Base-by-base conservation (phyloP, 192 early-diverging fungal genomes). In the Paraglomus brasilianum region DNA sequence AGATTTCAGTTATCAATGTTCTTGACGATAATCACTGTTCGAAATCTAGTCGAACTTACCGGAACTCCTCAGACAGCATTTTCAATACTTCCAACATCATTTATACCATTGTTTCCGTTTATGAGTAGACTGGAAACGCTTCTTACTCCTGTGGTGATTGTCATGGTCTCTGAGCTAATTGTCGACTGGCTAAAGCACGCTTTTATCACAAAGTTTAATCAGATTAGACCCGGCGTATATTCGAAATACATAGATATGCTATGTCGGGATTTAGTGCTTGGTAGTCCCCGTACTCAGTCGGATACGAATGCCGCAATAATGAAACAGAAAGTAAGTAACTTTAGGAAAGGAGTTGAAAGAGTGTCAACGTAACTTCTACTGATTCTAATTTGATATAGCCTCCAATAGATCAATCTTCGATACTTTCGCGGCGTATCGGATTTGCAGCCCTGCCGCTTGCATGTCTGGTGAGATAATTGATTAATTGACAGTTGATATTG, bases 151-250 rank as follows among this genome's bases (percentile, higher is more conserved):
- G 87, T 91, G 7, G 74, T 97, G 39, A 82, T 95, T 67, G 93
- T 99, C 5, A 83, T 92, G 55, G 87, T 85, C 0, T 93, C 94
- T 43, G 97, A 98, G 75, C 78, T 97, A 9, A 69, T 96, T 17
- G 94, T 98, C 6, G 96, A 99, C 76, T 98, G 95, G 93, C 77
- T 97, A 61, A 99, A 99, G 77, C 97, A 99, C 76, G 92, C 97
- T 0, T 99, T 99, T 75, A 93, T 99, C 53, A 93, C 92, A 11
- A 98, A 98, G 71, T 96, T 98, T 77, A 99, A 99, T 77, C 89
- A 91, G 68, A 92, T 98, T 67, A 76, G 90, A 30, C 91, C 94
- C 5, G 85, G 87, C 36, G 87, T 97, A 1, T 99, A 99, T 78
- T 85, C 81, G 10, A 85, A 87, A 53, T 99, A 91, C 72, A 83